phyloP scores from a whole-genome alignment of 2,329 filamentous ascomycete genomes.

The Nigrospora osmanthi region DNA sequence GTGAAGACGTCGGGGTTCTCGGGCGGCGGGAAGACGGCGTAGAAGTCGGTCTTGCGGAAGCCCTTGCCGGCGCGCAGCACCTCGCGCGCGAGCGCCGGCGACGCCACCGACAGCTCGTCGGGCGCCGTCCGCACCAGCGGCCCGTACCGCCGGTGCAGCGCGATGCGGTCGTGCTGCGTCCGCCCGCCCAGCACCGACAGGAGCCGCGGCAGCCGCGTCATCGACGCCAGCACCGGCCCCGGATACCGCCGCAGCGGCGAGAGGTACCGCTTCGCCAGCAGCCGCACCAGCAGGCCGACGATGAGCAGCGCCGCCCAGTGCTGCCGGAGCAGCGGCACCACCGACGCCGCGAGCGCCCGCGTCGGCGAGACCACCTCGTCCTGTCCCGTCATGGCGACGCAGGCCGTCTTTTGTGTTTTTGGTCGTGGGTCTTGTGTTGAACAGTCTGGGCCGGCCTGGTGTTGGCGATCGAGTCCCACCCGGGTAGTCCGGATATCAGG shows the following conservation, averaged over 20 bases:
- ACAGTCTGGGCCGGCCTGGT: too few relatives aligned
- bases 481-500: too few relatives aligned
- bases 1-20: conserved; percentile 53
- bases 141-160: conserved; percentile 35
- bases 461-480: too few relatives aligned
- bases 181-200: conserved; percentile 26
- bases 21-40: conserved; percentile 45
- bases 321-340: conserved; percentile 20
- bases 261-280: conserved; percentile 24
- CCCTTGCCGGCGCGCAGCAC: conserved; percentile 40
- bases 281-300: conserved; percentile 17
- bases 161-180: conserved; percentile 34
- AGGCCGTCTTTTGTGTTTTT: too few relatives aligned
- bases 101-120: conserved; percentile 37
- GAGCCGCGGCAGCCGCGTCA: conserved; percentile 32
- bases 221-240: conserved; percentile 19
- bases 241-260: conserved; percentile 18
- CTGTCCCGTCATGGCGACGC: conserved; percentile 7
- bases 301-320: conserved; percentile 23
- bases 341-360: conserved; percentile 18
- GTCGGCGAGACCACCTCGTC: conserved; percentile 16
- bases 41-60: conserved; percentile 46
- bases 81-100: conserved; percentile 34
- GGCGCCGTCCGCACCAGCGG: conserved; percentile 41
- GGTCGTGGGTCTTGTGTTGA: too few relatives aligned